These are phyloP conservation scores for Salvia splendens DNA, from an alignment of 257 asterid genomes.

Conservation along the genomic window DNA sequence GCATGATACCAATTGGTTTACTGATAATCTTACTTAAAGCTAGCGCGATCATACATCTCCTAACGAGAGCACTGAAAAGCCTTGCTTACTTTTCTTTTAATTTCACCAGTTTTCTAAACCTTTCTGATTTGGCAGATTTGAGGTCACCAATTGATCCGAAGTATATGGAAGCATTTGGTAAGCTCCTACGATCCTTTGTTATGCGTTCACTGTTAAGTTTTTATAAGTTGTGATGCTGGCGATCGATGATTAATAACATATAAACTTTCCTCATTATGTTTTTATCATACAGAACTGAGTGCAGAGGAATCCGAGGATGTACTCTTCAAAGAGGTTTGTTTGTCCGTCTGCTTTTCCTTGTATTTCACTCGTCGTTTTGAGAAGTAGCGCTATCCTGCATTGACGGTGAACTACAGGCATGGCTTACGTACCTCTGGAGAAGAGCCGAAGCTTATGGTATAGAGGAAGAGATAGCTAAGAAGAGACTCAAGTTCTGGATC, in stretches of 20 bases:
- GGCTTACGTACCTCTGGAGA: constrained; percentile 95
- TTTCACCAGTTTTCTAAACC: constrained; percentile 12
- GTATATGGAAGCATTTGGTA: constrained; percentile 95
- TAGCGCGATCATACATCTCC: constrained; percentile 16
- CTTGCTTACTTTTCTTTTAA: background rate
- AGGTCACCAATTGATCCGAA: constrained; percentile 85
- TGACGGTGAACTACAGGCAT: constrained; percentile 55
- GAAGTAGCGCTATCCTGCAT: background rate
- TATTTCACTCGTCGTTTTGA: constrained; percentile 15
- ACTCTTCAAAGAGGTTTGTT: constrained; percentile 88
- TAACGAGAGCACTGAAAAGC: constrained; percentile 9
- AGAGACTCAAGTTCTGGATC: constrained; percentile 81
- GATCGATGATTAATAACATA: constrained; percentile 2
- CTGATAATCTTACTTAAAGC: constrained; percentile 4
- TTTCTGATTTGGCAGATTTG: constrained; percentile 60
- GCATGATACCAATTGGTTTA: constrained; percentile 15
- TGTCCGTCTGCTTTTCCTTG: constrained; percentile 14
- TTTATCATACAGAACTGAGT: constrained; percentile 69
- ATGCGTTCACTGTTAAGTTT: constrained; percentile 5
- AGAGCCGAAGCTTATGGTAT: constrained; percentile 83
- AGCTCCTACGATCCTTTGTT: constrained; percentile 35
- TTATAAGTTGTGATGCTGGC: background rate
- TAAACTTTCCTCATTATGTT: constrained; percentile 4
- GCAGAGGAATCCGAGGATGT: constrained; percentile 97
- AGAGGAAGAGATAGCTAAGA: constrained; percentile 73